Percentiles rank a stretch among this genome's conserved stretches.
phyloP scores from a whole-genome alignment of 2,329 filamentous ascomycete genomes.

The Penicillium oxalicum region DNA sequence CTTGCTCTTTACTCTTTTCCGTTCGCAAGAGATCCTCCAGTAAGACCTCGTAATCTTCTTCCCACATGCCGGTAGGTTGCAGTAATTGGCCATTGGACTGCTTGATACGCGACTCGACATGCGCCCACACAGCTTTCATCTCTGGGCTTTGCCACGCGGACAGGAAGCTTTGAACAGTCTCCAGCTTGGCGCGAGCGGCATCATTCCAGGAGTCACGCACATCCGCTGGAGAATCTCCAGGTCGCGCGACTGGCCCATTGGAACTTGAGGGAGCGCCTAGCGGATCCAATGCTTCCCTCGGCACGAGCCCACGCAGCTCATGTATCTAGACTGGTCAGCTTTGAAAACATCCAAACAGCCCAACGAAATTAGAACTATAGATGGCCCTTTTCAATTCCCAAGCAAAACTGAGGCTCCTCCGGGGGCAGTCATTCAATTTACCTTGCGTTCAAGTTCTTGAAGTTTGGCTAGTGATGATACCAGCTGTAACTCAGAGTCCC shows the following conservation, averaged over 20 bases:
- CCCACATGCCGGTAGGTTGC: conserved; percentile 37
- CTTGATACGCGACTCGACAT: conserved; percentile 31
- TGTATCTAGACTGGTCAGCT: conserved; percentile 32
- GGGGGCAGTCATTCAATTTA: conserved; percentile 4
- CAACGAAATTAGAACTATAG: too few species aligned
- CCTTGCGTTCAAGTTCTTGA: conserved; percentile 35
- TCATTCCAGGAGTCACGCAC: conserved; percentile 32
- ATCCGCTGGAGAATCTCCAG: conserved; percentile 31
- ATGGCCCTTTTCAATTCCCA: not conserved
- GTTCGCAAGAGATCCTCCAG: conserved; percentile 27
- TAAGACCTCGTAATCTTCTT: conserved; percentile 35
- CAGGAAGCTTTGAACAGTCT: conserved; percentile 36
- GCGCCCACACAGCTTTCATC: conserved; percentile 35
- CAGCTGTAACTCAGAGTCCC: conserved; percentile 34
- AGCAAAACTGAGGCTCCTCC: not conserved
- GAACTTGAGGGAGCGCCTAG: conserved; percentile 35
- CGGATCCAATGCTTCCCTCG: conserved; percentile 37
- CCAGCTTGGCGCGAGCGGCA: conserved; percentile 30
- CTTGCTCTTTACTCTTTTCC: conserved; percentile 25
- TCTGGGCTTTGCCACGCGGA: conserved; percentile 37
- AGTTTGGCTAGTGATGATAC: conserved; percentile 37
- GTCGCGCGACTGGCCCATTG: conserved; percentile 13
- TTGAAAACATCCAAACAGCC: not conserved
- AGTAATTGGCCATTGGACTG: conserved; percentile 34
- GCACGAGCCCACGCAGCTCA: conserved; percentile 38